Evolutionary conservation across 1,284 basidiomycete genomes (phyloP).

Genomic region (Schizopora paradoxa): DNA sequence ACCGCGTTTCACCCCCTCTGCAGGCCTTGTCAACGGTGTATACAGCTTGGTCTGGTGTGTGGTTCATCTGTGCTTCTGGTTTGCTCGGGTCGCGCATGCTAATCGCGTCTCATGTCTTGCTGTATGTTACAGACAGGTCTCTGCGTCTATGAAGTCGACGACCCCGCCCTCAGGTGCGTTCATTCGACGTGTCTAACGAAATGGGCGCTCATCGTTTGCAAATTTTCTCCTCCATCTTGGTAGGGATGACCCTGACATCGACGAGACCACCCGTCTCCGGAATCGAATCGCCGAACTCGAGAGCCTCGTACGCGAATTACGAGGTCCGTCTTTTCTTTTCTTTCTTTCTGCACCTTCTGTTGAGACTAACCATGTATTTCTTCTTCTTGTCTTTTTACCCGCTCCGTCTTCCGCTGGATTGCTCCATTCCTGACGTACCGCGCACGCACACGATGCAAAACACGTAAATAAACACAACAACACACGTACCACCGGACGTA

Average conservation of each 20-base stretch:
- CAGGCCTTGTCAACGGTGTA: slow-evolving; percentile 82
- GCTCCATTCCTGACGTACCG: not conserved
- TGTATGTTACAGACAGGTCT: slow-evolving; percentile 63
- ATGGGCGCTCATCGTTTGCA: slow-evolving; percentile 5
- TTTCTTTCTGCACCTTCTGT: not conserved
- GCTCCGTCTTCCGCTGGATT: slow-evolving; percentile 1
- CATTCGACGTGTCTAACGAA: slow-evolving; percentile 1
- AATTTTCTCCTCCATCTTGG: slow-evolving; percentile 16
- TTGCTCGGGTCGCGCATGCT: slow-evolving; percentile 15
- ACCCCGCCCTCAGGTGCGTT: slow-evolving; percentile 70
- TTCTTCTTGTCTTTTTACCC: not conserved
- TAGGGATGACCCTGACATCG: slow-evolving; percentile 80
- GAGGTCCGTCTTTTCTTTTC: slow-evolving; percentile 41
- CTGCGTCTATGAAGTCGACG: slow-evolving; percentile 89
- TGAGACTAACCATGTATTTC: not conserved
- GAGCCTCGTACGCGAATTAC: slow-evolving; percentile 77
- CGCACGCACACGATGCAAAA: not conserved
- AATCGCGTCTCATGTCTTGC: too few species aligned
- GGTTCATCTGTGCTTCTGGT: slow-evolving; percentile 16
- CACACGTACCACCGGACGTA: not conserved
- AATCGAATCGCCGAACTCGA: slow-evolving; percentile 87
- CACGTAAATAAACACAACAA: not conserved
- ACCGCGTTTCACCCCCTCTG: slow-evolving; percentile 2
- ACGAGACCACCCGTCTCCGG: slow-evolving; percentile 77
- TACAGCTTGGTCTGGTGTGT: slow-evolving; percentile 70